A percentile compares a stretch with the other conserved stretches of the same genome.
phyloP scores from a whole-genome alignment of 169 alveolate genomes.

The Plasmodium sp. region DNA sequence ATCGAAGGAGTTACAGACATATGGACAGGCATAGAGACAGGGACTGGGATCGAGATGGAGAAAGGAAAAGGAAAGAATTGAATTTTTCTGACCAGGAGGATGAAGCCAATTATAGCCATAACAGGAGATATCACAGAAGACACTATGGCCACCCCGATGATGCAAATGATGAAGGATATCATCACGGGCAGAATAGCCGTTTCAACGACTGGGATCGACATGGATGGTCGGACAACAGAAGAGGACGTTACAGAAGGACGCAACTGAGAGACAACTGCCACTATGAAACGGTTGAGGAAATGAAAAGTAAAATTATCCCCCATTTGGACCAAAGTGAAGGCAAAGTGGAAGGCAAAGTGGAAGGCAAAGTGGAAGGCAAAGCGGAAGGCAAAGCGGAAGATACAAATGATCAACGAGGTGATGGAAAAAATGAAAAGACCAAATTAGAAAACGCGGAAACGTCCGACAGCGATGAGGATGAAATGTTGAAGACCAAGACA shows the following conservation, averaged over 20 bases:
- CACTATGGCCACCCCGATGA: background rate
- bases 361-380: background rate
- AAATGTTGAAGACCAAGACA: background rate
- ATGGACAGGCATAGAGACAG: background rate
- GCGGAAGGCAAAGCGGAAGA: background rate
- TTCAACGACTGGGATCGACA: background rate
- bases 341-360: background rate
- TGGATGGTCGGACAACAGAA: background rate
- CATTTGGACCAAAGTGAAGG: background rate
- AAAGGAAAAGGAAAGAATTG: background rate
- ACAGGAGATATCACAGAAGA: background rate
- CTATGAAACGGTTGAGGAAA: slow-evolving; percentile 52
- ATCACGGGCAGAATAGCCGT: background rate
- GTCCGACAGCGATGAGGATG: slow-evolving; percentile 8
- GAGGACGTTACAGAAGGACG: slow-evolving; percentile 19
- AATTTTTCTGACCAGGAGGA: slow-evolving; percentile 8
- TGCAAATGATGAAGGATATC: background rate
- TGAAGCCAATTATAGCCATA: background rate
- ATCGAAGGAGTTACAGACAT: background rate
- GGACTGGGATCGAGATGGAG: background rate
- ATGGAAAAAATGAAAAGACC: background rate
- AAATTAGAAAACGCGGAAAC: background rate
- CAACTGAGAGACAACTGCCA: slow-evolving; percentile 33
- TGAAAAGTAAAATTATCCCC: background rate
- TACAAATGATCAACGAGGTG: background rate